A percentile compares a stretch with the other conserved stretches of the same genome.
Conservation (phyloP, 1,284 basidiomycete genomes). For the Sutorius eximius region DNA sequence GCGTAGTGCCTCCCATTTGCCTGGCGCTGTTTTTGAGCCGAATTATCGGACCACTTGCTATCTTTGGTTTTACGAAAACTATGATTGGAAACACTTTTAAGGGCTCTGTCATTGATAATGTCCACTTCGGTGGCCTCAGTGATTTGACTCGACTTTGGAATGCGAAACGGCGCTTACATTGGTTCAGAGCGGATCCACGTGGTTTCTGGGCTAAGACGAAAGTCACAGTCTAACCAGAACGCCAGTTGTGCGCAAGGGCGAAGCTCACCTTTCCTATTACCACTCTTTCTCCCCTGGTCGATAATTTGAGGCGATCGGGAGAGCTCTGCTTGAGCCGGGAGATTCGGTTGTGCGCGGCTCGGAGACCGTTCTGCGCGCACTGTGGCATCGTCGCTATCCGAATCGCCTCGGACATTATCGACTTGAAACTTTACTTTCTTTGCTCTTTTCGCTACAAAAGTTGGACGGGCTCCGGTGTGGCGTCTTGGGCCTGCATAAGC, state of each 20-base stretch:
- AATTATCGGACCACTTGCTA: constrained; percentile 10
- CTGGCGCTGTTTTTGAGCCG: constrained; percentile 2
- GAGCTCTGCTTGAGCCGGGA: background rate
- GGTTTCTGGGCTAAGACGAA: constrained; percentile 9
- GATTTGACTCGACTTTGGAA: background rate
- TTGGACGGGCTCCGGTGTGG: background rate
- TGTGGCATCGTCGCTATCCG: constrained; percentile 18
- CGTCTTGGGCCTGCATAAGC: constrained; percentile 13
- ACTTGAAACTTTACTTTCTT: constrained; percentile 20
- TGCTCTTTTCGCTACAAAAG: background rate
- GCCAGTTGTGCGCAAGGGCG: background rate
- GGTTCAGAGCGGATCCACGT: background rate
- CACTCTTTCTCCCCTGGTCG: constrained; percentile 1
- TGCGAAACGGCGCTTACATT: constrained; percentile 13
- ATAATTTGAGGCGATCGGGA: background rate
- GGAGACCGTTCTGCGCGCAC: constrained; percentile 11
- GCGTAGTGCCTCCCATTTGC: constrained; percentile 7
- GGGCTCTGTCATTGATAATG: background rate
- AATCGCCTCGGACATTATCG: constrained; percentile 1
- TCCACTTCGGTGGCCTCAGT: constrained; percentile 16
- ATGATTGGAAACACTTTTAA: constrained; percentile 5
- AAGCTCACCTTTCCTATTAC: constrained; percentile 9
- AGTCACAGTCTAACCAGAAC: background rate
- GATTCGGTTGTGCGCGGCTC: constrained; percentile 3
- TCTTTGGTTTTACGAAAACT: background rate